Base-by-base conservation (phyloP, 1,284 basidiomycete genomes). In the Apiotrichum domesticum region DNA sequence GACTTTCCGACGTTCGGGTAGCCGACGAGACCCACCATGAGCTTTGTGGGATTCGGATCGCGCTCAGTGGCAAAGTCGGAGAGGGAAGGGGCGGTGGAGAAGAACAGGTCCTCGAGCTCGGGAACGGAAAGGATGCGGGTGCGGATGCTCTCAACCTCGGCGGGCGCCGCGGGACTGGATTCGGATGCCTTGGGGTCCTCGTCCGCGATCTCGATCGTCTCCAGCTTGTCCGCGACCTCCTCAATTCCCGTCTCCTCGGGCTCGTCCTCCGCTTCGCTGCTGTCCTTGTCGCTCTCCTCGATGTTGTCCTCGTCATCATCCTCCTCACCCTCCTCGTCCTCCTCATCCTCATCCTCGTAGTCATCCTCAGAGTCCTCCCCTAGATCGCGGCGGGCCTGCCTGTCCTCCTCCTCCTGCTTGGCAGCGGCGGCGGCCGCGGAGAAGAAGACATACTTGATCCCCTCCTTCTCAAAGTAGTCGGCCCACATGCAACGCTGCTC, bases 401-500 rank as follows among this genome's bases (percentile, higher is more conserved):
- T 80, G 34, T 84, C 82, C 11, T 84, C 85, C 72, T 77, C 75
- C 59, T 90, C 82, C 63, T 95, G 93, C 29, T 90, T 71, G 6
- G 90, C 92, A 8, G 87, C 82, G 11, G 92, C 92, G 76, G 92
- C 87, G 10, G 87, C 84, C 5, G 96, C 96, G 35, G 95, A 98
- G 81, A 96, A 98, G 77, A 98, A 99, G 0, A 91, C 93, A 68
- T 91, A 98, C 58, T 81, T 81, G 49, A 98, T 83, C 6, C 83
- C 83, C 66, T 90, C 81, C 15, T 80, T 70, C 59, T 97, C 92
- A 69, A 98, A 97, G 75, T 96, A 92, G 67, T 94, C 86, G 34
- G 95, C 95, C 96, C 96, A 99, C 55, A 66, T 80, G 59, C 64
- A 88, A 87, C 95, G 84, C 79, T 98, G 96, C 57, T 86, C 82